Percentiles rank a stretch among this genome's conserved stretches.
Conservation (phyloP, 108 stramenopile species). For the Stephanodiscus minutulus region DNA sequence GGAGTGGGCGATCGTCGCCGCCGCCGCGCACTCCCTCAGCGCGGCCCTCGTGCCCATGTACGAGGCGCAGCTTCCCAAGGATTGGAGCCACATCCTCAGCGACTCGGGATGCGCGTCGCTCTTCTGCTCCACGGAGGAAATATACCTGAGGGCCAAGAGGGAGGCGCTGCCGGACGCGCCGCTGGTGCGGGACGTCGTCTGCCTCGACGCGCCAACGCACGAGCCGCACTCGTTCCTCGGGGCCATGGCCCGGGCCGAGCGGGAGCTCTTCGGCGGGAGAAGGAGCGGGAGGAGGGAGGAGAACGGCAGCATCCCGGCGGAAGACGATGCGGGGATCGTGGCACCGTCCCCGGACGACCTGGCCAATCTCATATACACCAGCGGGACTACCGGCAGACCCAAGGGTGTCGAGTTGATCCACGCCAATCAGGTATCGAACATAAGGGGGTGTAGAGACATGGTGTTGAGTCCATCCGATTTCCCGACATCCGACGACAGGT, state of each 20-base stretch:
- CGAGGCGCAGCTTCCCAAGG: slow-evolving; percentile 91
- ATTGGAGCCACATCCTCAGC: slow-evolving; percentile 94
- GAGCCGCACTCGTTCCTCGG: slow-evolving; percentile 77
- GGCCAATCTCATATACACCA: slow-evolving; percentile 94
- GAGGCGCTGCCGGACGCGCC: slow-evolving; percentile 80
- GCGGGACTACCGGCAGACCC: slow-evolving; percentile 95
- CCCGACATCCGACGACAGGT: slow-evolving; percentile 66
- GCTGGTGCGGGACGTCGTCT: slow-evolving; percentile 63
- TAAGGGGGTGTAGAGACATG: slow-evolving; percentile 73
- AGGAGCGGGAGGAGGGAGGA: too few relatives aligned
- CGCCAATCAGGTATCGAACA: slow-evolving; percentile 69
- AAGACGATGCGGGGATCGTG: slow-evolving; percentile 25
- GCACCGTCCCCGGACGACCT: slow-evolving; percentile 83
- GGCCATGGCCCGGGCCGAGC: slow-evolving; percentile 39
- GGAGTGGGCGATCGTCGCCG: slow-evolving; percentile 90
- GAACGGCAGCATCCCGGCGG: slow-evolving; percentile 18
- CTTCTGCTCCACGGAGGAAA: slow-evolving; percentile 81
- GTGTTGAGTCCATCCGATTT: slow-evolving; percentile 74
- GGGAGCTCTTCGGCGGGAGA: too few relatives aligned
- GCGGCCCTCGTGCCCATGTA: slow-evolving; percentile 97
- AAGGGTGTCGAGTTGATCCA: slow-evolving; percentile 95
- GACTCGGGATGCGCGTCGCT: slow-evolving; percentile 80
- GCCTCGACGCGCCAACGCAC: slow-evolving; percentile 71
- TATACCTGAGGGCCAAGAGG: slow-evolving; percentile 67
- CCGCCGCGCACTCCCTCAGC: slow-evolving; percentile 88